Conservation (phyloP, 2,329 filamentous ascomycete species). For the Gaeumannomyces tritici region DNA sequence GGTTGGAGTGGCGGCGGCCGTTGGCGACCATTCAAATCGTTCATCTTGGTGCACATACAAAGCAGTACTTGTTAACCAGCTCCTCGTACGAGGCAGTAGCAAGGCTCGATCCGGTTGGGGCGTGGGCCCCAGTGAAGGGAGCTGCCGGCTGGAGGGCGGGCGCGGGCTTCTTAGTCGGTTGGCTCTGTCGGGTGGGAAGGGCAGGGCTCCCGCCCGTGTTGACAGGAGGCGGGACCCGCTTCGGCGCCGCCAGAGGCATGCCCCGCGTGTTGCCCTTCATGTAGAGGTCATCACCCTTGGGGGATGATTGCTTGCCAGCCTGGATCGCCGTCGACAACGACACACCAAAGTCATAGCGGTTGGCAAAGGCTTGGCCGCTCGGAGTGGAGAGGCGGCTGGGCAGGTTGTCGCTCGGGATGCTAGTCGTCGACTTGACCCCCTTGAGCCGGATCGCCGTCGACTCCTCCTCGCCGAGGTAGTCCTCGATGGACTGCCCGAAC, state of each 20-base stretch:
- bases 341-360: slow-evolving; percentile 93
- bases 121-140: slow-evolving; percentile 9
- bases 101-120: slow-evolving; percentile 39
- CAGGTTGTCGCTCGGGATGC: slow-evolving; percentile 53
- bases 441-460: slow-evolving; percentile 58
- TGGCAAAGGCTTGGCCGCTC: slow-evolving; percentile 70
- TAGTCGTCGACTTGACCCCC: slow-evolving; percentile 52
- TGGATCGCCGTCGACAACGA: slow-evolving; percentile 78
- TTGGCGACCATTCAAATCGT: not conserved
- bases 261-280: slow-evolving; percentile 41
- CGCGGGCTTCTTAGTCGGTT: not conserved
- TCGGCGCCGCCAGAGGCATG: slow-evolving; percentile 7
- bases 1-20: not conserved
- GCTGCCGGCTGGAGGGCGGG: slow-evolving; percentile 9
- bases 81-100: slow-evolving; percentile 91
- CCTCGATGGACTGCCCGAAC: slow-evolving; percentile 50
- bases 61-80: slow-evolving; percentile 98
- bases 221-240: not conserved
- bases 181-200: not conserved
- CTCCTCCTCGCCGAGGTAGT: slow-evolving; percentile 58
- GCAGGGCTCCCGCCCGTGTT: not conserved
- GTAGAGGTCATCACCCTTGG: slow-evolving; percentile 36
- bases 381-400: slow-evolving; percentile 40
- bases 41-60: slow-evolving; percentile 67
- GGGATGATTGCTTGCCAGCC: slow-evolving; percentile 51